Percentiles rank a stretch among this genome's conserved stretches.
Conservation (phyloP, 306 rosid species). For the Castanea sativa region DNA sequence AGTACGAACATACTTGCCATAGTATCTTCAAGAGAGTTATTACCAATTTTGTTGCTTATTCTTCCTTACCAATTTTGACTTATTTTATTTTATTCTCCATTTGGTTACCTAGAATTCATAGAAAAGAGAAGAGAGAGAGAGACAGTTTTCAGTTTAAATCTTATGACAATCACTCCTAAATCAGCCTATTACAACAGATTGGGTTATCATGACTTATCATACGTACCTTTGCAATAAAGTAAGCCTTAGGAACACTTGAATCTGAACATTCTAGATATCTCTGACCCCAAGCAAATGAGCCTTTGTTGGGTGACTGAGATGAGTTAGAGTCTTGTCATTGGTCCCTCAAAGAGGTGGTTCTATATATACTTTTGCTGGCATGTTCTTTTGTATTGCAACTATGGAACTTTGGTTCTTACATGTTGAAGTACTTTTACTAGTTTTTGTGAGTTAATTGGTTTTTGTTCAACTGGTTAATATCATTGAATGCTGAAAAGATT, state of each 20-base stretch:
- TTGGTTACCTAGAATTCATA: neutral
- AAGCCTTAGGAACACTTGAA: neutral
- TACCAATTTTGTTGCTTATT: neutral
- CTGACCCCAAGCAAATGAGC: neutral
- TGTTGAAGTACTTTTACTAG: neutral
- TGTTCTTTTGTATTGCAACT: neutral
- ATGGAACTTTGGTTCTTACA: neutral
- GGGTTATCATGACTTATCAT: neutral
- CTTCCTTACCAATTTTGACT: neutral
- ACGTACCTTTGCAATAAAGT: neutral
- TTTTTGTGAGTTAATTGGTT: neutral
- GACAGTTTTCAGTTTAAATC: neutral
- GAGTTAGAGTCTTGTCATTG: neutral
- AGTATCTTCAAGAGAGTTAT: neutral
- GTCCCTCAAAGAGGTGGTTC: neutral
- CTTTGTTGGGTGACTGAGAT: conserved; percentile 2
- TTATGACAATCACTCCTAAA: neutral
- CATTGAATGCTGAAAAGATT: neutral
- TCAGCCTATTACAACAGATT: neutral
- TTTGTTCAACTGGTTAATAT: neutral
- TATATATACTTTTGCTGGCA: neutral
- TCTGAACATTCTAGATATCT: neutral
- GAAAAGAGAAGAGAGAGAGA: neutral
- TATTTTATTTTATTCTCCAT: neutral
- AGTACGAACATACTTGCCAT: neutral